Evolutionary conservation across 768 basidiomycete species (phyloP), one percentile per base, ranked within the genome.

Genomic region (Kondoa malvinella): DNA sequence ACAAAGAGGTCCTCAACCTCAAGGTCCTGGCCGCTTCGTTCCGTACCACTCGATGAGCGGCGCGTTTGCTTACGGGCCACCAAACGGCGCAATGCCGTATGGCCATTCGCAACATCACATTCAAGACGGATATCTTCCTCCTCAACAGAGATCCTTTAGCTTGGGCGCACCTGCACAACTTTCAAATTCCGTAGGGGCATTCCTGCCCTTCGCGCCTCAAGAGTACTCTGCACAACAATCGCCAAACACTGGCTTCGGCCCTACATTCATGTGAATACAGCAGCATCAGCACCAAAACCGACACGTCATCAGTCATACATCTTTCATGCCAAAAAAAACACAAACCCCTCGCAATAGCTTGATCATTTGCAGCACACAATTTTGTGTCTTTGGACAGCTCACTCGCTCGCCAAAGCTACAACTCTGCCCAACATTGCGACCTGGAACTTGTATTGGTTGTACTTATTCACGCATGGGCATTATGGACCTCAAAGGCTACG

Each of bases 1-100:
- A 66, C 92, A 95, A 78, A 89, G 94, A 68, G 92, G 29, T 32
- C 16, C 61, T 3, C 40, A 50, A 50, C 61, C 61, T 32, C 27
- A 17, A 17, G 30, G 61, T 14, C 40, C 40, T 8, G 30, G 14
- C 32, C 61, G 30, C 3, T 32, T 27, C n/a, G 16, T 32, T 32
- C 17, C 33, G 4, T 29, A 27, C 27, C 33, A 63, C 31, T 29
- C 61, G 27, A 34, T 63, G 27, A 12, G n/a, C 29, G 61, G 61
- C 27, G 61, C n/a, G 16, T 63, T 63, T 29, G 29, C 61, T 32
- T 63, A 29, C n/a, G 29, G n/a, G 12, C 27, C 16, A 3, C 14
- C 12, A 21, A 8, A 8, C 21, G 40, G 40, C 40, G 21, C 40
- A 8, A 8, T 21, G 21, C 12, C 12, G 40, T 21, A 50, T 50